These are phyloP conservation scores for Paecilomyces niveus DNA, from an alignment of 2,329 filamentous ascomycete genomes.

Conservation along the genomic window DNA sequence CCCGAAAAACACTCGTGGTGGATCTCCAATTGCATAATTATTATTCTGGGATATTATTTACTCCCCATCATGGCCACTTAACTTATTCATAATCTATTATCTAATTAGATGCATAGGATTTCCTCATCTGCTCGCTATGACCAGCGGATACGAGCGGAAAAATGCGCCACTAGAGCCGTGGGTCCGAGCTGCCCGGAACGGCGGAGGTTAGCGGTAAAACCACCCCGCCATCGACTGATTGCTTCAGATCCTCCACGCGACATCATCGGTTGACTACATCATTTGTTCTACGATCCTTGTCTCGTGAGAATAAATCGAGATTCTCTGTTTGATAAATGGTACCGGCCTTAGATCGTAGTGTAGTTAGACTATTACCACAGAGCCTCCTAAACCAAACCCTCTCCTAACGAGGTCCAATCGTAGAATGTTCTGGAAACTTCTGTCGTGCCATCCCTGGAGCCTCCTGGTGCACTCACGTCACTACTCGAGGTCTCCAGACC, in stretches of 20 bases:
- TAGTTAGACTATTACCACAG: no score
- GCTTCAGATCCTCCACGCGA: neutral
- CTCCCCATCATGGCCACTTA: neutral
- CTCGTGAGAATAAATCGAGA: neutral
- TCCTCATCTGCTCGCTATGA: neutral
- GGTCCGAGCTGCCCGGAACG: neutral
- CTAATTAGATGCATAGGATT: neutral
- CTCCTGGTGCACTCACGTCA: neutral
- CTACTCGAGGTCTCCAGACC: neutral
- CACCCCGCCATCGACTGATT: neutral
- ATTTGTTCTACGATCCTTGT: neutral
- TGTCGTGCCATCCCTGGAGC: neutral
- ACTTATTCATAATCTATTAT: neutral
- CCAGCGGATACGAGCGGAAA: neutral
- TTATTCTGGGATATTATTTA: neutral
- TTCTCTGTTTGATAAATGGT: neutral
- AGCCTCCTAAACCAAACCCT: neutral
- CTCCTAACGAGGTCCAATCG: neutral
- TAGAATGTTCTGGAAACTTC: neutral
- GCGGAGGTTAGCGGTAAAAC: neutral
- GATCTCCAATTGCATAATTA: neutral
- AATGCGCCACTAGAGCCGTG: neutral
- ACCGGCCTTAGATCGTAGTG: neutral
- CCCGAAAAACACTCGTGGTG: no score
- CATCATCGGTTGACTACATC: neutral